Conservation (phyloP, 164 flowering plant species). For the Warburgia ugandensis region DNA sequence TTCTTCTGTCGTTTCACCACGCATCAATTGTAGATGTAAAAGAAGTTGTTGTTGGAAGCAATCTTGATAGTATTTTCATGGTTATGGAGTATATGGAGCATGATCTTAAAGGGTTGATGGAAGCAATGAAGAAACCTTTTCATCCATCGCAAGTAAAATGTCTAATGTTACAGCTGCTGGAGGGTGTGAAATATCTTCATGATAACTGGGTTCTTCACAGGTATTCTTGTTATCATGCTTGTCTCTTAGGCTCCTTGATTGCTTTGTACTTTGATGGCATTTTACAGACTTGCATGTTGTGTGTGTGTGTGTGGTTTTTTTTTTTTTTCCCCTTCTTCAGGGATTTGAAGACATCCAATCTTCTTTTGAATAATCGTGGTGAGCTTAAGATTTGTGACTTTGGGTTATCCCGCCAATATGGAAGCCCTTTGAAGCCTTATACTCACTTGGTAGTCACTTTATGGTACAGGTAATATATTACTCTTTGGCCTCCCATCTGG, state of each 20-base stretch:
- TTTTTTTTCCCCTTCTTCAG: slow-evolving; percentile 14
- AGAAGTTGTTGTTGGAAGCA: slow-evolving; percentile 91
- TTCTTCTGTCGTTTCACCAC: slow-evolving; percentile 88
- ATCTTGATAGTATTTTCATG: slow-evolving; percentile 89
- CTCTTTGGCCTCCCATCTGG: no score
- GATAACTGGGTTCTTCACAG: slow-evolving; percentile 97
- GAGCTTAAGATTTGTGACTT: slow-evolving; percentile 97
- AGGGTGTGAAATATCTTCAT: slow-evolving; percentile 91
- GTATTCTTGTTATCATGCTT: slow-evolving; percentile 3
- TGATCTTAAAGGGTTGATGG: slow-evolving; percentile 91
- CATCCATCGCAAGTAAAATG: slow-evolving; percentile 97
- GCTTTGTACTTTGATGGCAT: no score
- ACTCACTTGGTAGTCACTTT: slow-evolving; percentile 96
- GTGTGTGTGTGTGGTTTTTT: not conserved
- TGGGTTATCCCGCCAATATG: slow-evolving; percentile 99
- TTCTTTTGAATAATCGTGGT: slow-evolving; percentile 88
- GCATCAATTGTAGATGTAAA: slow-evolving; percentile 95
- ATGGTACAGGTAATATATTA: slow-evolving; percentile 98
- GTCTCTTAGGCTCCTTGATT: not conserved
- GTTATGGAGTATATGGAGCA: slow-evolving; percentile 99
- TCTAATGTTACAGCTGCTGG: slow-evolving; percentile 82
- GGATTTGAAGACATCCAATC: slow-evolving; percentile 89
- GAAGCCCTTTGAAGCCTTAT: slow-evolving; percentile 91
- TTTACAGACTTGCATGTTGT: not conserved
- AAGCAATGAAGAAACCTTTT: slow-evolving; percentile 78